Evolutionary conservation across 768 basidiomycete genomes (phyloP), one percentile per base, ranked within the genome.

Genomic region (Boletus fagicola): DNA sequence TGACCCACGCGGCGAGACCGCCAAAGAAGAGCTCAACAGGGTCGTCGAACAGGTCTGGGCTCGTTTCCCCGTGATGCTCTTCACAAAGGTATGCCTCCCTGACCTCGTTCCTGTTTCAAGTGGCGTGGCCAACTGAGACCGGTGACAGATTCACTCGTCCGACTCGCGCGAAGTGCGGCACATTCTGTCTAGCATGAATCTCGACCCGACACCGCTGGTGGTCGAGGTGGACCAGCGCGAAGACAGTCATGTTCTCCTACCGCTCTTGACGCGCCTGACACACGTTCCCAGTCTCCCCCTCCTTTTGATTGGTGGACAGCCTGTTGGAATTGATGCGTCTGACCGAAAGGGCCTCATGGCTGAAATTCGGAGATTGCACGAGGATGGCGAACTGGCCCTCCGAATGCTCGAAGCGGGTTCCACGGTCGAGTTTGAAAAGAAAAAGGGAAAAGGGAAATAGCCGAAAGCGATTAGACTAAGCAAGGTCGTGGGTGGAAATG

Each of bases 191-290:
- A 75, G 72, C 10, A 74, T 88, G 71, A 73, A 84, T 62, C 78
- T 92, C 40, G 74, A 72, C 0, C 90, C 90, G 10, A 68, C 78
- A 0, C 85, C 88, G 0, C 80, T 84, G 16, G 77, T 90, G 49
- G 80, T 92, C 43, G 87, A 90, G 40, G 80, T 89, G 22, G 90
- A 92, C 65, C 71, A 83, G 51, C 84, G 90, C 58, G 86, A 85
- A 58, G 90, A 93, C 67, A 81, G 80, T 5, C 75, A 79, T 0
- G 83, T 90, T 26, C 75, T 93, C 24, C 68, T 71, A 5, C 84
- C 87, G 2, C 75, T 92, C 26, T 76, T 92, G 45, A 64, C 68
- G 13, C 85, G 90, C 0, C 75, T 92, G 39, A 88, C 88, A 0
- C 72, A 71, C 16, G 66, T 76, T 4, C 59, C 75, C 1, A 79